Base-by-base conservation (phyloP, 2,329 filamentous ascomycete species). In the Mollisiaceae sp. region DNA sequence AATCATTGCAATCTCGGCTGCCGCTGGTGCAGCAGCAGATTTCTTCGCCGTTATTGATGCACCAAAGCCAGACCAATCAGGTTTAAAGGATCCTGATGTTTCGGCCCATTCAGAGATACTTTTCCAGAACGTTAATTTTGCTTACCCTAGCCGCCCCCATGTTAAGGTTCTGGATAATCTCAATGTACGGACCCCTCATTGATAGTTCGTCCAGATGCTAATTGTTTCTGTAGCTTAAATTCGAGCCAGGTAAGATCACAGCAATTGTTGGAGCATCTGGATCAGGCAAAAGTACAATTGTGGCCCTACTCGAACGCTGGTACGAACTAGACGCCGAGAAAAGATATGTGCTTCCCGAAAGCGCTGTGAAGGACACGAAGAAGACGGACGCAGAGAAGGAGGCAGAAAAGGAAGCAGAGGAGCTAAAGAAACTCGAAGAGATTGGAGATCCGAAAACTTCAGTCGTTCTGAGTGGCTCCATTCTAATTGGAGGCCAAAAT, bases 201-300 rank as follows among this genome's bases (percentile, higher is more conserved):
- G 9, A 14, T 22, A 24, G 3, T 20, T 22, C 6, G 18, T 22
- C 14, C 12, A 14, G 55, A 57, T 38, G 32, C 55, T 65, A 14
- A 56, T 27, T 18, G 5, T 15, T 8, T 52, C 11, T 18, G 15
- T 20, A 65, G 59, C 59, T 66, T 20, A 24, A 52, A 32, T 60
- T 92, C 63, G 81, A 85, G 65, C 82, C 85, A 8, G 88, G 89
- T 22, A 90, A 91, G 72, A 84, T 89, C 1, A 92, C 89, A 0
- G 91, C 91, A 1, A 89, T 93, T 20, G 90, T 93, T 22, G 91
- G 91, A 0, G 85, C 89, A 0, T 91, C 88, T 2, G 91, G 91
- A 0, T 88, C 85, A 4, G 91, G 91, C 0, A 94, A 93, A 75
- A 91, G 87, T 59, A 93, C 91, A 0, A 86, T 93, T 32, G 86